These are phyloP conservation scores for Avena eriantha DNA, from an alignment of 176 grass and related monocot species.

Conservation along the genomic window DNA sequence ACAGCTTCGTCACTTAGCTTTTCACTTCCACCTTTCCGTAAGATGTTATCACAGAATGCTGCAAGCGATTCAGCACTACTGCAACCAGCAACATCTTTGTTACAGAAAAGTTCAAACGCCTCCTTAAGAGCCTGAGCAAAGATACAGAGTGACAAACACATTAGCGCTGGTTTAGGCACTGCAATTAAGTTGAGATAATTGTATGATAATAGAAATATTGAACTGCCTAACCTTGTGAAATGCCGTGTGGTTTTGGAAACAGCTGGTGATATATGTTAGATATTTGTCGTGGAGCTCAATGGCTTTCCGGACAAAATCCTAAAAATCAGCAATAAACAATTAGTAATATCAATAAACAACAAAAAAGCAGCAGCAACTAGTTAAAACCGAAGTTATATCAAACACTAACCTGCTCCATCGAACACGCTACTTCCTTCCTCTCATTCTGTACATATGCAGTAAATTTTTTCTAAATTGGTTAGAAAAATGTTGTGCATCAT, in stretches of 20 bases:
- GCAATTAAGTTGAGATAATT: not conserved
- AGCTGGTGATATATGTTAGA: slow-evolving; percentile 54
- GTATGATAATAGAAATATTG: not conserved
- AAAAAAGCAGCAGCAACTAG: not conserved
- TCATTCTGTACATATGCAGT: slow-evolving; percentile 48
- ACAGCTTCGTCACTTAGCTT: slow-evolving; percentile 76
- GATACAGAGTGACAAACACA: not conserved
- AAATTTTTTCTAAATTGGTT: not conserved
- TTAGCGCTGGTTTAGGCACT: not conserved
- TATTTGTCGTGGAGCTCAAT: slow-evolving; percentile 81
- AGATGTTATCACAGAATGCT: slow-evolving; percentile 68
- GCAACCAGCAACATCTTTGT: slow-evolving; percentile 72
- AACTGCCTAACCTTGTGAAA: slow-evolving; percentile 72
- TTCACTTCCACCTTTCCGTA: slow-evolving; percentile 72
- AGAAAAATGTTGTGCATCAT: slow-evolving; percentile 6
- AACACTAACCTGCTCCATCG: slow-evolving; percentile 64
- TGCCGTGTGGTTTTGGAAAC: slow-evolving; percentile 62
- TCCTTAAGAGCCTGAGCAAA: slow-evolving; percentile 64
- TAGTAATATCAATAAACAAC: not conserved
- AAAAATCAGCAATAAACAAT: slow-evolving; percentile 19
- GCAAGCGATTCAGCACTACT: slow-evolving; percentile 66
- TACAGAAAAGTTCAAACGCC: slow-evolving; percentile 69
- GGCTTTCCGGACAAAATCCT: slow-evolving; percentile 75
- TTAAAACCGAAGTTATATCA: slow-evolving; percentile 3
- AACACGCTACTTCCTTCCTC: slow-evolving; percentile 55